Percentiles rank a stretch among this genome's conserved stretches.
These are phyloP conservation scores for Dothistroma pini DNA, from an alignment of 2,329 filamentous ascomycete species.

Conservation along the genomic window DNA sequence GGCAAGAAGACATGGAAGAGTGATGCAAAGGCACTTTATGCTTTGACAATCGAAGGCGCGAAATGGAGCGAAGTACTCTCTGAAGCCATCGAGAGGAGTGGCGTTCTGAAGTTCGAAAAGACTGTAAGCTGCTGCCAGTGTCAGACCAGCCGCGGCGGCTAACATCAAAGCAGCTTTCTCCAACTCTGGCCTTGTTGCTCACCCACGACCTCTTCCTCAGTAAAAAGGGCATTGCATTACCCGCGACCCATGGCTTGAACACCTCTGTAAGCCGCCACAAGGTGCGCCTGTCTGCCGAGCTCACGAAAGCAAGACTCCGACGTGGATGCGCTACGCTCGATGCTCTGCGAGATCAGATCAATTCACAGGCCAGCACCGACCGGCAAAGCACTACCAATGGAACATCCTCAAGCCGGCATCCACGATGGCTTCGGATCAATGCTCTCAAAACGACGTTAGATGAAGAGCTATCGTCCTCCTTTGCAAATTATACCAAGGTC, in stretches of 20 bases:
- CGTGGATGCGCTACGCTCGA: conserved; percentile 66
- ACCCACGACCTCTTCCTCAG: conserved; percentile 81
- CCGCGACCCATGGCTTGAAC: conserved; percentile 72
- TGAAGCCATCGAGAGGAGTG: conserved; percentile 81
- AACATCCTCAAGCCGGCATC: conserved; percentile 52
- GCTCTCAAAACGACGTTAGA: conserved; percentile 67
- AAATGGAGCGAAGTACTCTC: conserved; percentile 88
- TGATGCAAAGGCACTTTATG: conserved; percentile 77
- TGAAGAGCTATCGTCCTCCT: conserved; percentile 70
- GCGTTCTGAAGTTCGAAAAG: conserved; percentile 71
- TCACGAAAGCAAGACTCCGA: conserved; percentile 73
- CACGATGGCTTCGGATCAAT: conserved; percentile 92
- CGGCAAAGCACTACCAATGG: conserved; percentile 31
- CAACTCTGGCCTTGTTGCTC: conserved; percentile 73
- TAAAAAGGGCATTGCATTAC: conserved; percentile 77
- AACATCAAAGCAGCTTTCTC: conserved; percentile 61
- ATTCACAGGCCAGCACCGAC: conserved; percentile 37
- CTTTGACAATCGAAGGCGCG: conserved; percentile 76
- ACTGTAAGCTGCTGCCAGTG: conserved; percentile 57
- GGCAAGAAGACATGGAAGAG: conserved; percentile 69
- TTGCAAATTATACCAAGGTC: conserved; percentile 60
- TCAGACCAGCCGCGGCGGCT: background rate
- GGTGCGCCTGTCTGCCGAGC: conserved; percentile 72
- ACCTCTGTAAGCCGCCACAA: conserved; percentile 76
- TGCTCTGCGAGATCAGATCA: conserved; percentile 58